Evolutionary conservation across 2,329 filamentous ascomycete genomes (phyloP).

Genomic region (Aspergillaceae sp.): DNA sequence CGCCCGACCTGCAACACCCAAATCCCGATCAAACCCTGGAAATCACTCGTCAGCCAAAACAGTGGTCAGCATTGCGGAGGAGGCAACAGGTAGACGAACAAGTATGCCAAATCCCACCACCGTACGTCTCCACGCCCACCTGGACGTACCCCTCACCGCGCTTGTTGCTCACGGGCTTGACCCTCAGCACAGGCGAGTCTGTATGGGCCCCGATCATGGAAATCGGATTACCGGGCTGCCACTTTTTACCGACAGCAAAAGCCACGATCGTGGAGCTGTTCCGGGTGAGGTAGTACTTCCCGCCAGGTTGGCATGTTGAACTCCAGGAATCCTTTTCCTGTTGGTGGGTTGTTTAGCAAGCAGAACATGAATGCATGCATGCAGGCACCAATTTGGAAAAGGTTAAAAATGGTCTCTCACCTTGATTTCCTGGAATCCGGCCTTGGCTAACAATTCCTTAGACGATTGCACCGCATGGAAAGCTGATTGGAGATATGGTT

Average conservation of each 20-base stretch:
- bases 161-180: slow-evolving; percentile 94
- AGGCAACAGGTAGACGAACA: slow-evolving; percentile 39
- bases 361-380: too few relatives aligned
- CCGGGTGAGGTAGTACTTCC: slow-evolving; percentile 92
- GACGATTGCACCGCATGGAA: slow-evolving; percentile 87
- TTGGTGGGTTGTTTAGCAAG: too few relatives aligned
- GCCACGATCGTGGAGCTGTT: slow-evolving; percentile 88
- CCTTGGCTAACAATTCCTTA: slow-evolving; percentile 65
- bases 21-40: slow-evolving; percentile 80
- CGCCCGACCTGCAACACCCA: slow-evolving; percentile 80
- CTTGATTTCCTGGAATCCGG: slow-evolving; percentile 79
- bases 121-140: slow-evolving; percentile 93
- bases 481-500: slow-evolving; percentile 45
- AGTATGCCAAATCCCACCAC: slow-evolving; percentile 93
- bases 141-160: slow-evolving; percentile 79
- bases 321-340: slow-evolving; percentile 84
- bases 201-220: slow-evolving; percentile 93
- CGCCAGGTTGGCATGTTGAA: slow-evolving; percentile 67
- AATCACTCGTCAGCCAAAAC: slow-evolving; percentile 6
- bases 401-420: slow-evolving; percentile 26
- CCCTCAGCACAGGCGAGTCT: slow-evolving; percentile 80
- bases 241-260: slow-evolving; percentile 83
- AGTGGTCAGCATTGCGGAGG: neutral
- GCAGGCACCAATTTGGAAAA: neutral
- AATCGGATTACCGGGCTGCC: slow-evolving; percentile 84